Evolutionary conservation across 2,329 filamentous ascomycete genomes (phyloP), one percentile per base, ranked within the genome.

Genomic region (Verticillium longisporum): DNA sequence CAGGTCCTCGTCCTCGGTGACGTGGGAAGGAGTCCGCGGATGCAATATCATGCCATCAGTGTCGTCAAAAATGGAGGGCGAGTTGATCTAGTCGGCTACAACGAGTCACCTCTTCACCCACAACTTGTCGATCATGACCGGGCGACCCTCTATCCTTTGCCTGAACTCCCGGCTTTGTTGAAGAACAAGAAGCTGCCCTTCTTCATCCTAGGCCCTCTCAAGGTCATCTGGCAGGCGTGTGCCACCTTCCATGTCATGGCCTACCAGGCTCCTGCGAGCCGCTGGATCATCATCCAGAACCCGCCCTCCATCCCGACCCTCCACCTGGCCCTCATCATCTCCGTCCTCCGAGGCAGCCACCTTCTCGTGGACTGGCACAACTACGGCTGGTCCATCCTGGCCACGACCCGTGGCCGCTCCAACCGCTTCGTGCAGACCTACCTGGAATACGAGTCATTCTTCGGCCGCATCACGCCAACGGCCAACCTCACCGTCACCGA

Each of bases 341-440:
- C 90, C 68, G 84, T 87, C 67, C 73, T 96, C 58, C 88, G 95
- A 57, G 88, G 91, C 67, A 96, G 91, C 45, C 85, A 85, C 61
- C 83, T 99, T 4, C 82, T 98, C 63, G 90, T 98, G 60, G 95
- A 99, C 78, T 99, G 95, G 95, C 95, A 99, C 79, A 99, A 99
- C 75, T 98, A 97, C 74, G 95, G 94, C 67, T 97, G 94, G 81
- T 94, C 92, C 9, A 96, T 99, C 68, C 85, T 99, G 3, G 90
- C 83, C 5, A 80, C 83, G 56, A 85, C 82, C 57, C 76, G 79
- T 31, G 81, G 84, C 50, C 65, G 76, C 1, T 74, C 71, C 6
- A 91, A 96, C 70, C 89, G 88, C 0, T 83, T 97, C n/a, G 92
- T 97, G 9, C 81, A 77, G 33, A 71, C 96, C 9, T 90, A 94